Conservation (phyloP, 2,329 filamentous ascomycete genomes). For the Fusarium sp. region DNA sequence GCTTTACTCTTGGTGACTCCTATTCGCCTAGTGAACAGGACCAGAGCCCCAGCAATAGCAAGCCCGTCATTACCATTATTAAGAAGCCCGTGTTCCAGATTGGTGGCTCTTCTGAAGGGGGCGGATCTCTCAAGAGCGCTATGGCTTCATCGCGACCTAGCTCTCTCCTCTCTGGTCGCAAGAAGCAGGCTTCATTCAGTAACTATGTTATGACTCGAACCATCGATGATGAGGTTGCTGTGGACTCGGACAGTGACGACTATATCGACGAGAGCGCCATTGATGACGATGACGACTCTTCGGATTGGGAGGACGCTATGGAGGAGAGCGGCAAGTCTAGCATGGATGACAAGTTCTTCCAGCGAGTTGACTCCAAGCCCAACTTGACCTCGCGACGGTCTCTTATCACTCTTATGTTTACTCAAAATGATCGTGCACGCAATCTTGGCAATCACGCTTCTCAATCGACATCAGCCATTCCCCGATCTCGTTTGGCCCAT, state of each 20-base stretch:
- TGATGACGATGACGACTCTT: slow-evolving; percentile 73
- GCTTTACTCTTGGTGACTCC: slow-evolving; percentile 80
- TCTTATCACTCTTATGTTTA: slow-evolving; percentile 88
- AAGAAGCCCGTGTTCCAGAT: slow-evolving; percentile 62
- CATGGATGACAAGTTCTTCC: slow-evolving; percentile 85
- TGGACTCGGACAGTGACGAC: slow-evolving; percentile 71
- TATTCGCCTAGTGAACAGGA: slow-evolving; percentile 75
- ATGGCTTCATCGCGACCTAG: slow-evolving; percentile 58
- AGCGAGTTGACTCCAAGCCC: slow-evolving; percentile 87
- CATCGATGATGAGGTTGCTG: slow-evolving; percentile 65
- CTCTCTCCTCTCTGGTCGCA: slow-evolving; percentile 58
- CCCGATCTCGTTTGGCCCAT: slow-evolving; percentile 66
- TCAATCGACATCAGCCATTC: slow-evolving; percentile 75
- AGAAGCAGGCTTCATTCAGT: slow-evolving; percentile 86
- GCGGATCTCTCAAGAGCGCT: slow-evolving; percentile 75
- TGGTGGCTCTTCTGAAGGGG: slow-evolving; percentile 76
- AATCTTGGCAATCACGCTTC: slow-evolving; percentile 75
- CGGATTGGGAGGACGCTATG: slow-evolving; percentile 73
- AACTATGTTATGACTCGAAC: slow-evolving; percentile 77
- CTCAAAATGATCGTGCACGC: slow-evolving; percentile 76
- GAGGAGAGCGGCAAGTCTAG: slow-evolving; percentile 87
- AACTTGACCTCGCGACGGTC: slow-evolving; percentile 88
- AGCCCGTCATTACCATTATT: slow-evolving; percentile 43
- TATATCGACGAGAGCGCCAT: slow-evolving; percentile 87
- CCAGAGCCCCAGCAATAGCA: slow-evolving; percentile 59